Base-by-base conservation (phyloP, 176 grass and related monocot genomes). In the Carex kokanica region DNA sequence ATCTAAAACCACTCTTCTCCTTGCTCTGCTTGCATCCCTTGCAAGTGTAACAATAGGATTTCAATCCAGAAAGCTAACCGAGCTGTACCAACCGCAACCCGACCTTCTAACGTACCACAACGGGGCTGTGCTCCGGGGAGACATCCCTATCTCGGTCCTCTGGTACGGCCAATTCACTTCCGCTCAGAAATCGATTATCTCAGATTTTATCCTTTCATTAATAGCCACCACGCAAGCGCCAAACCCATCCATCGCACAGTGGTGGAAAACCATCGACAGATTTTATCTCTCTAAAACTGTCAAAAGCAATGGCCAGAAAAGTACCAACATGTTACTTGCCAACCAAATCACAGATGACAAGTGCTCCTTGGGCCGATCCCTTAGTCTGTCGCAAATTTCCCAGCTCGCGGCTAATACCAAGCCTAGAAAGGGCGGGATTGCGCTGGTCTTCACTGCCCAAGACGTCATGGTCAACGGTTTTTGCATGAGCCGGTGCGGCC, bases 161-260 rank as follows among this genome's bases (percentile, higher is more conserved):
- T 94, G 88, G 85, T 94, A 94, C 47, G 92, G 92, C 6, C 64
- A 24, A 70, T 94, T 94, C 90, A 86, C 87, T 8, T 52, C 89
- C 4, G 4, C 85, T 40, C 92, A 94, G 55, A 89, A 91, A 59
- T 49, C 92, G 21, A 84, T 94, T 81, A 61, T 94, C 41, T 88
- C 92, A 60, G 90, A 94, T 79, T 94, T 94, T 70, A 64, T 94
- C n/a, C n/a, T 88, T 34, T 91, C 92, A 23, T 81, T 94, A 62
- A 66, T 86, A 15, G 17, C 85, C 3, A 31, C 17, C 41, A 43
- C 34, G 2, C 21, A 56, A 6, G 61, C 56, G 1, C 29, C 68
- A 2, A 32, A 65, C 0, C 85, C 91, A 0, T 88, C 88, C 0
- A 88, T 88, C 1, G 79, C 80, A 47, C 65, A 58, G 27, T 90